Conservation (phyloP, 306 rosid genomes). For the Adenanthera pavonina region DNA sequence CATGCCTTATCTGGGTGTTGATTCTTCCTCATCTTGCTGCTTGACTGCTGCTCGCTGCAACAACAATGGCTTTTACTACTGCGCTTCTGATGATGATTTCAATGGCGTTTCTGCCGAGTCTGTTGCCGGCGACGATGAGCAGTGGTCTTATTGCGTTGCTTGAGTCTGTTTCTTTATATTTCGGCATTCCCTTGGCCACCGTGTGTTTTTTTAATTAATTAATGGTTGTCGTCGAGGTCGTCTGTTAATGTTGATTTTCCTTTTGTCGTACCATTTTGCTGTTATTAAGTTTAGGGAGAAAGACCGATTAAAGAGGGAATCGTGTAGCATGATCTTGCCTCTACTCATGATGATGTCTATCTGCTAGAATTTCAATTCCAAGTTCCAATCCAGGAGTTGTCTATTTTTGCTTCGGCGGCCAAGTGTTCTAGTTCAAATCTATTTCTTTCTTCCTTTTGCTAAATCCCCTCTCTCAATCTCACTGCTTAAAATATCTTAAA, state of each 20-base stretch:
- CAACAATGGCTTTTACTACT: conserved; percentile 63
- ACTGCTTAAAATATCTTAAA: too few species aligned
- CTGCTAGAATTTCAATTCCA: neutral
- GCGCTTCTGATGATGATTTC: conserved; percentile 55
- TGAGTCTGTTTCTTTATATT: conserved; percentile 20
- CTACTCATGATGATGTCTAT: neutral
- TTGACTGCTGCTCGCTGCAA: conserved; percentile 64
- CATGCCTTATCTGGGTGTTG: conserved; percentile 72
- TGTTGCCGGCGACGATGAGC: conserved; percentile 58
- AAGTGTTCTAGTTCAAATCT: neutral
- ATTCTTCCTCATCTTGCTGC: conserved; percentile 53
- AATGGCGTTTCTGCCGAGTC: conserved; percentile 29
- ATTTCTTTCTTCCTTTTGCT: neutral
- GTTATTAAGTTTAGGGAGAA: neutral
- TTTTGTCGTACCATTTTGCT: neutral
- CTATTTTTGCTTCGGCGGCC: too few species aligned
- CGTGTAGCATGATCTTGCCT: neutral
- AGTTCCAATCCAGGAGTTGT: neutral
- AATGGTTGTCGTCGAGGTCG: conserved; percentile 4
- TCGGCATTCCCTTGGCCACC: neutral
- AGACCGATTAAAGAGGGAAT: neutral
- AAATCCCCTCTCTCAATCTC: neutral
- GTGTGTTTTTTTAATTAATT: neutral
- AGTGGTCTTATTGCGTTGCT: conserved; percentile 71
- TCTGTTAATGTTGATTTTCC: neutral